Conservation (phyloP, 768 basidiomycete species). For the Serendipita sp. region DNA sequence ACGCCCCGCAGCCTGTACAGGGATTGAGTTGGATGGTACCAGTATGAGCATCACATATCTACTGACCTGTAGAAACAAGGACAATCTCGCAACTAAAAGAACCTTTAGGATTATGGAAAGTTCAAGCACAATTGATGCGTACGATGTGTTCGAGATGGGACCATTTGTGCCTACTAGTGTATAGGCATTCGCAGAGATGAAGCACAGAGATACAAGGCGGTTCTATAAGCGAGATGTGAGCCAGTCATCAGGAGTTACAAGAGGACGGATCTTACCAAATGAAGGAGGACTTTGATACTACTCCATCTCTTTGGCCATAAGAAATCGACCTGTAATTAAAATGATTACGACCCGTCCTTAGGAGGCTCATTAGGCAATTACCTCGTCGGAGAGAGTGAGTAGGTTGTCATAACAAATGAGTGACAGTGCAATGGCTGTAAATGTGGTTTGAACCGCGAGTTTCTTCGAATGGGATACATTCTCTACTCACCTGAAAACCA, state of each 20-base stretch:
- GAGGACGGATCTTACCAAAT: not conserved
- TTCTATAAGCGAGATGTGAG: not conserved
- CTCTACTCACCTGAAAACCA: not conserved
- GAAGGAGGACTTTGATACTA: not conserved
- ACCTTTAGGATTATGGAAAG: not conserved
- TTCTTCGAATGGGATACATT: not conserved
- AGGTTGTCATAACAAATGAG: not conserved
- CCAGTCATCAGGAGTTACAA: not conserved
- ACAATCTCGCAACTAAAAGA: not conserved
- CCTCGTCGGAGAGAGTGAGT: not conserved
- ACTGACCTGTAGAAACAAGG: not conserved
- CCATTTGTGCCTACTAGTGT: not conserved
- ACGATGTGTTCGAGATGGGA: not conserved
- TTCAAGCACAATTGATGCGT: not conserved
- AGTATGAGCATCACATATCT: no score
- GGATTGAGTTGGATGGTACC: not conserved
- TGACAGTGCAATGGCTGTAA: not conserved
- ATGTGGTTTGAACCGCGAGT: not conserved
- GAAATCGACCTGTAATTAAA: not conserved
- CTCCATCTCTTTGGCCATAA: not conserved
- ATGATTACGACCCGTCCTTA: no score
- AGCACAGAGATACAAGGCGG: not conserved
- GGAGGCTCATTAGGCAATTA: not conserved
- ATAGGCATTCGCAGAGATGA: not conserved
- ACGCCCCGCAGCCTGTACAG: not conserved